A percentile compares a stretch with the other conserved stretches of the same genome.
Conservation (phyloP, 139 green algal species). For the Trebouxia sp. region DNA sequence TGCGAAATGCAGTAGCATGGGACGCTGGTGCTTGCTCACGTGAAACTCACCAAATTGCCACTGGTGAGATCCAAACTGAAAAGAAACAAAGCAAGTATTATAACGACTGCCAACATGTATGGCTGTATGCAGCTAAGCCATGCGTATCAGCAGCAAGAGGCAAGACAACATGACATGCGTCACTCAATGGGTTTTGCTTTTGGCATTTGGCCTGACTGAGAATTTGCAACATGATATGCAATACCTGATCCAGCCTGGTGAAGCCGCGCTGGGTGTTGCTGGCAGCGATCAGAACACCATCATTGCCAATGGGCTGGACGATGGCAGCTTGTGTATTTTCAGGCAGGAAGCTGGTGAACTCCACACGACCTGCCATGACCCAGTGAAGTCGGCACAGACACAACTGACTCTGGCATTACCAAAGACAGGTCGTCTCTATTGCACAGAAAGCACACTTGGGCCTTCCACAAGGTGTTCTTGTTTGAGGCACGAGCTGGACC, state of each 20-base stretch:
- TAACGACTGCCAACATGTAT: too few species aligned
- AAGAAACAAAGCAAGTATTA: too few species aligned
- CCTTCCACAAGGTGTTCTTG: not conserved
- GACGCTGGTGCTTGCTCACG: too few species aligned
- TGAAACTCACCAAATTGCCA: too few species aligned
- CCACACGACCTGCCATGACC: slow-evolving; percentile 63
- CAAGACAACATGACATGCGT: not conserved
- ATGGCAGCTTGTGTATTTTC: slow-evolving; percentile 72
- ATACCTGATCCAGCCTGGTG: slow-evolving; percentile 79
- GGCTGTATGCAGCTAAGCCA: not conserved
- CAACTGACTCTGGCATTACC: not conserved
- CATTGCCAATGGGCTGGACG: slow-evolving; percentile 72
- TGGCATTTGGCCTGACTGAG: not conserved
- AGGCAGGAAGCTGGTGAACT: slow-evolving; percentile 80
- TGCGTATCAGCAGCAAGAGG: not conserved
- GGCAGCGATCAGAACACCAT: slow-evolving; percentile 72
- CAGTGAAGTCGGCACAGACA: not conserved
- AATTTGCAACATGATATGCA: too few species aligned
- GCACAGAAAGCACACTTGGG: not conserved
- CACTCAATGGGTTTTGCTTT: not conserved
- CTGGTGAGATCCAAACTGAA: too few species aligned
- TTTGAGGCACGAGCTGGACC: too few species aligned
- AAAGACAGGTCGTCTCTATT: not conserved
- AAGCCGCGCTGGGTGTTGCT: slow-evolving; percentile 78
- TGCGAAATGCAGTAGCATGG: too few species aligned